These are phyloP conservation scores for Platanthera guangdongensis DNA, from an alignment of 106 monocot genomes.

Conservation along the genomic window DNA sequence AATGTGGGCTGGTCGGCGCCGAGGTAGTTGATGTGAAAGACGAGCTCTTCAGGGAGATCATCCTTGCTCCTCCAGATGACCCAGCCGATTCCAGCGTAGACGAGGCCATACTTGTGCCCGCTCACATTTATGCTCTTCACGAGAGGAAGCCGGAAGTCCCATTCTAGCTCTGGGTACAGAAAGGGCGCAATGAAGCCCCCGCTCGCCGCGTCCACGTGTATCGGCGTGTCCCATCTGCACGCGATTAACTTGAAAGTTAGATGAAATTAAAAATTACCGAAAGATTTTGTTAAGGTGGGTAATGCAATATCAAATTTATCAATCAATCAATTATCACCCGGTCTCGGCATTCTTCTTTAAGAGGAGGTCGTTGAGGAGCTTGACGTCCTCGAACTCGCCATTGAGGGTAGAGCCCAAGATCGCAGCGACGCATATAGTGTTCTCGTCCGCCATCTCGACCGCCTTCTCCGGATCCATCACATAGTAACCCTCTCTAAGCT, in stretches of 20 bases:
- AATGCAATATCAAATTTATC: background rate
- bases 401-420: slow-evolving; percentile 67
- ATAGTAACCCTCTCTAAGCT: slow-evolving; percentile 54
- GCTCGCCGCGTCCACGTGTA: slow-evolving; percentile 93
- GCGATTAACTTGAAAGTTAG: background rate
- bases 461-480: slow-evolving; percentile 76
- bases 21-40: slow-evolving; percentile 92
- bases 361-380: slow-evolving; percentile 51
- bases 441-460: slow-evolving; percentile 56
- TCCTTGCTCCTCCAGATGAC: slow-evolving; percentile 87
- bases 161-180: slow-evolving; percentile 81
- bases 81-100: slow-evolving; percentile 92
- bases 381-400: slow-evolving; percentile 79
- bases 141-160: slow-evolving; percentile 84
- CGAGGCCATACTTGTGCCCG: slow-evolving; percentile 92
- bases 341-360: slow-evolving; percentile 47
- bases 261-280: background rate
- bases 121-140: slow-evolving; percentile 97
- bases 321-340: slow-evolving; percentile 16
- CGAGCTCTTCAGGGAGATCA: slow-evolving; percentile 85
- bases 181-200: slow-evolving; percentile 94
- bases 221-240: slow-evolving; percentile 74
- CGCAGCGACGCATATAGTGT: slow-evolving; percentile 65
- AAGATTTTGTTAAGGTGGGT: background rate
- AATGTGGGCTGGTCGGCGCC: slow-evolving; percentile 93